Conservation (phyloP, 306 rosid species). For the Comarum palustre region DNA sequence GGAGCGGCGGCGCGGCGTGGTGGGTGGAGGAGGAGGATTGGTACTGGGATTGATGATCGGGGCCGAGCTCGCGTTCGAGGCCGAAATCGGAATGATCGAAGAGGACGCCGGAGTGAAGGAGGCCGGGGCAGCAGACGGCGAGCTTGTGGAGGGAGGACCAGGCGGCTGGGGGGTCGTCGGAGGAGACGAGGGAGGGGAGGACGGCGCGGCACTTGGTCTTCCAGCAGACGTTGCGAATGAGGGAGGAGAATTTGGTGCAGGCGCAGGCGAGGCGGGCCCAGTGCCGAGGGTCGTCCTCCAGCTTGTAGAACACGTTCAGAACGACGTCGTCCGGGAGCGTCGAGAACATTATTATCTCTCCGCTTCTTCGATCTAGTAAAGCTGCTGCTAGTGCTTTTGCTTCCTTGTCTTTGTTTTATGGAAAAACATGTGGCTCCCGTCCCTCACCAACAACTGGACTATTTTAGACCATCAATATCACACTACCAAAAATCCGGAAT, state of each 20-base stretch:
- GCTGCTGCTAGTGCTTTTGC: neutral
- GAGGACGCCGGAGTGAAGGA: slow-evolving; percentile 72
- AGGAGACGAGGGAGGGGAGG: slow-evolving; percentile 52
- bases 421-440: too few species aligned
- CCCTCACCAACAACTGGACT: too few species aligned
- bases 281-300: slow-evolving; percentile 77
- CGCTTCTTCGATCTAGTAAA: neutral
- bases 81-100: slow-evolving; percentile 74
- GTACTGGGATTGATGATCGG: slow-evolving; percentile 19
- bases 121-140: slow-evolving; percentile 87
- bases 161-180: slow-evolving; percentile 36
- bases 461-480: too few species aligned
- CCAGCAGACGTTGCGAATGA: slow-evolving; percentile 61
- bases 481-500: too few species aligned
- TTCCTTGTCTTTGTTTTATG: too few species aligned
- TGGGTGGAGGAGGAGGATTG: slow-evolving; percentile 11
- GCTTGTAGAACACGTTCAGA: slow-evolving; percentile 56
- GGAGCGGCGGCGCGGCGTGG: slow-evolving; percentile 8
- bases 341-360: slow-evolving; percentile 25
- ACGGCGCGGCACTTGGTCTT: slow-evolving; percentile 40
- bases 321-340: slow-evolving; percentile 62
- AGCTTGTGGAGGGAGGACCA: slow-evolving; percentile 70
- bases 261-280: slow-evolving; percentile 86
- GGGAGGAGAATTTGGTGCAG: slow-evolving; percentile 57
- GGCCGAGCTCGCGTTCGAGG: slow-evolving; percentile 67